phyloP scores from a whole-genome alignment of 73 alveolate genomes.

The Paramecium sonneborni region DNA sequence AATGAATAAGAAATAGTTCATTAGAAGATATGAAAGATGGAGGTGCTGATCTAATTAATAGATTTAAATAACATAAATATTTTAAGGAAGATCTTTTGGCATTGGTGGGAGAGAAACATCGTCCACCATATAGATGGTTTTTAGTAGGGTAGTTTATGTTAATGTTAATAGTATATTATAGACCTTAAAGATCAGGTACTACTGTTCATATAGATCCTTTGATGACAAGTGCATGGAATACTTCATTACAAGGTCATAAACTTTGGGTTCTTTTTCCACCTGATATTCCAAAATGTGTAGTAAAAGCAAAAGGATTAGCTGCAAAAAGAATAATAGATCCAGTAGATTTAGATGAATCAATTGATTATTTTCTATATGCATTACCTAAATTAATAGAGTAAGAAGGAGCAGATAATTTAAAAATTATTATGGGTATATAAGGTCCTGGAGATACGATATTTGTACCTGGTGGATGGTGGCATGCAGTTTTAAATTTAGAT shows the following conservation, averaged over 20 bases:
- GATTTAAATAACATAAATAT: constrained; percentile 76
- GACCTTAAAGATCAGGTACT: constrained; percentile 86
- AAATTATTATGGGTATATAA: constrained; percentile 64
- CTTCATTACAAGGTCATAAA: constrained; percentile 80
- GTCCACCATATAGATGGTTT: constrained; percentile 92
- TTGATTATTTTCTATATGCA: constrained; percentile 75
- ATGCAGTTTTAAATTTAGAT: constrained; percentile 90
- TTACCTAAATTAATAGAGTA: constrained; percentile 71
- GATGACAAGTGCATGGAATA: constrained; percentile 88
- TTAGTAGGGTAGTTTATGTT: constrained; percentile 71
- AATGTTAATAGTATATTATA: not conserved
- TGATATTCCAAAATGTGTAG: constrained; percentile 62
- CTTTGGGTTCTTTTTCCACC: constrained; percentile 87
- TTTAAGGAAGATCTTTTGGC: constrained; percentile 72
- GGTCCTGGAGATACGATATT: constrained; percentile 90
- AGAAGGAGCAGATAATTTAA: constrained; percentile 61
- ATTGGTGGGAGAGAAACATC: constrained; percentile 68
- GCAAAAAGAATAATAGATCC: constrained; percentile 68
- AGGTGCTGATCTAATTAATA: constrained; percentile 67
- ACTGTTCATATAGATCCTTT: constrained; percentile 84
- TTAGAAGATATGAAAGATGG: constrained; percentile 77
- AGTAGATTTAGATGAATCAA: constrained; percentile 87
- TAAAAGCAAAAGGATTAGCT: constrained; percentile 68
- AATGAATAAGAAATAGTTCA: not conserved
- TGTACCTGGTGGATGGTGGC: constrained; percentile 98